Conservation (phyloP, 257 asterid species). For the Scutellaria minor region DNA sequence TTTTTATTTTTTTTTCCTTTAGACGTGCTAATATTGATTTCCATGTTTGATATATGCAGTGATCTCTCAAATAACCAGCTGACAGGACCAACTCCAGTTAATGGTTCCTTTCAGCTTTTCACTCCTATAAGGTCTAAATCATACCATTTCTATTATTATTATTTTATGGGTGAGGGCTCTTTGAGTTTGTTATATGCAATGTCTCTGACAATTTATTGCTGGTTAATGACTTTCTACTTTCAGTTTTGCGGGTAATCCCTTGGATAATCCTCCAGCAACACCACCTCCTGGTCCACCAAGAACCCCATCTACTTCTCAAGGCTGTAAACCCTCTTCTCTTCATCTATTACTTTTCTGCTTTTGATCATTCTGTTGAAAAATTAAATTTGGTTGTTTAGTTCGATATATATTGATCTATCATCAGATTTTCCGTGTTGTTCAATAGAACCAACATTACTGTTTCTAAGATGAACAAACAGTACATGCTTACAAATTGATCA, state of each 20-base stretch:
- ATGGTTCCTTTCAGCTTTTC: constrained; percentile 90
- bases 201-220: constrained; percentile 34
- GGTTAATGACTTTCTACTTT: constrained; percentile 36
- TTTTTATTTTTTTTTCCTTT: constrained; percentile 21
- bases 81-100: constrained; percentile 68
- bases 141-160: not conserved
- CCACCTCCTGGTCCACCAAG: constrained; percentile 76
- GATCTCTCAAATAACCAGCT: constrained; percentile 85
- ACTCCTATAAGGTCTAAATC: constrained; percentile 87
- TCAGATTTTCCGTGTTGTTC: constrained; percentile 5
- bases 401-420: not conserved
- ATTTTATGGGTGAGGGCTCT: not conserved
- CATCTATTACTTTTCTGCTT: constrained; percentile 5
- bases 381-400: not conserved
- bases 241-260: constrained; percentile 68
- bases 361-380: constrained; percentile 5
- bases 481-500: constrained; percentile 17
- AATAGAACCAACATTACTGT: constrained; percentile 20
- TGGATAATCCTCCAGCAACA: constrained; percentile 58
- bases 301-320: constrained; percentile 55
- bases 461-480: constrained; percentile 22
- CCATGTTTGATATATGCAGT: constrained; percentile 53
- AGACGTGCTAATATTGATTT: constrained; percentile 27
- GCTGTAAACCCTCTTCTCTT: constrained; percentile 29
- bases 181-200: not conserved